Conservation (phyloP, 202 grass and related monocot genomes). For the Sporobolus alterniflorus region DNA sequence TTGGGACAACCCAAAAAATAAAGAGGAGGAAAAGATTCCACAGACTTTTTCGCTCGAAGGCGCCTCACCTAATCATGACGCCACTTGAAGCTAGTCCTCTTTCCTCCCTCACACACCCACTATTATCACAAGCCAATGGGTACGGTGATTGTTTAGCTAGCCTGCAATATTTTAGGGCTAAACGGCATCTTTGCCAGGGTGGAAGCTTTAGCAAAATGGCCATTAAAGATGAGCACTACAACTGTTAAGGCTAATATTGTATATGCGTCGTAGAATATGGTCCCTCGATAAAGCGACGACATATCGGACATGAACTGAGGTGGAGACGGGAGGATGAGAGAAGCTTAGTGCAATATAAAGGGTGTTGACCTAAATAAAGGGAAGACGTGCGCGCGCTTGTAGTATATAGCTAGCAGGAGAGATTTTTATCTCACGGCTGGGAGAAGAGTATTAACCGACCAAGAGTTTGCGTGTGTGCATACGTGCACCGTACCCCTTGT, state of each 20-base stretch:
- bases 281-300: slow-evolving; percentile 52
- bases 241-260: slow-evolving; percentile 43
- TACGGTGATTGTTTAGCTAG: slow-evolving; percentile 38
- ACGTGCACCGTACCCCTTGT: not conserved
- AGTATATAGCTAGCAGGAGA: not conserved
- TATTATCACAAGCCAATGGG: slow-evolving; percentile 40
- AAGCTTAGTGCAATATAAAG: slow-evolving; percentile 32
- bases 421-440: not conserved
- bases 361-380: slow-evolving; percentile 49
- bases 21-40: slow-evolving; percentile 36
- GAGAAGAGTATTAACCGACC: slow-evolving; percentile 58
- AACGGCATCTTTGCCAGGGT: slow-evolving; percentile 59
- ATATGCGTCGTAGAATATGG: slow-evolving; percentile 37
- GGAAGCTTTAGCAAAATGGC: slow-evolving; percentile 47
- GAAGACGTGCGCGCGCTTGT: not conserved
- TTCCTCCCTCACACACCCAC: not conserved
- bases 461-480: slow-evolving; percentile 51
- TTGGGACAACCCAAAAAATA: not conserved
- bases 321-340: slow-evolving; percentile 30
- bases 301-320: slow-evolving; percentile 33
- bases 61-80: slow-evolving; percentile 60
- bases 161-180: slow-evolving; percentile 50
- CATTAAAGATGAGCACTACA: slow-evolving; percentile 65
- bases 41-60: slow-evolving; percentile 55
- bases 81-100: slow-evolving; percentile 41